Evolutionary conservation across 2,329 filamentous ascomycete genomes (phyloP), one percentile per base, ranked within the genome.

Genomic region (Teratosphaeria viscida): DNA sequence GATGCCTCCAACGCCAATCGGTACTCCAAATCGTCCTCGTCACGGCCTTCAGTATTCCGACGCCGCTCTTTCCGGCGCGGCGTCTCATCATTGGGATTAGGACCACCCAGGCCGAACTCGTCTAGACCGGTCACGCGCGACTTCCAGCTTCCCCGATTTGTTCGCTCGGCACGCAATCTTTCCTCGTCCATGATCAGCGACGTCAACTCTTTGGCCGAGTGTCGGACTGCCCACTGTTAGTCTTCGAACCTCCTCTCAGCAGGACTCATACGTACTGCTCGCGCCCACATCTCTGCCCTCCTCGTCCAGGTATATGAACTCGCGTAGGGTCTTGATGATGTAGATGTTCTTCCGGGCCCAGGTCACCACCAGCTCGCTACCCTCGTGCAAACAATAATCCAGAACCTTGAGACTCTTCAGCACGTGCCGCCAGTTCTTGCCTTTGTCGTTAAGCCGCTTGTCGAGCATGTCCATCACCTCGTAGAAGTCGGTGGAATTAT

Each of bases 391-490:
- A 76, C 92, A 96, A 76, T 99, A 99, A 75, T 99, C 94, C 60
- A 97, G 82, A 57, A 99, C 94, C 75, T 99, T 99, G 67, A 99
- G 81, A 52, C 94, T 95, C 77, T 99, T 99, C 61, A 99, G 79
- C 12, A 99, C 94, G 74, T 99, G 94, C 69, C 94, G 87, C 94
- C 94, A 99, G 74, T 99, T 99, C 82, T 97, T 99, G 72, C 94
- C 94, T 77, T 99, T 97, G 76, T 99, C 94, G 70, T 99, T 99
- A 71, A 99, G 79, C 67, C 94, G 88, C 80, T 97, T 97, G 77
- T 99, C 94, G 66, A 99, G 81, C 90, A 99, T 99, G 75, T 99
- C 94, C 87, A 99, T 96, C 70, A 99, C 96, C 74, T 99, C 92
- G 79, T 96, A 96, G 78, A 99, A 99, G 74, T 97, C 94, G 76